Evolutionary conservation across 805 yeast species (phyloP), one percentile per base, ranked within the genome.

Genomic region (Lachancea dasiensis): DNA sequence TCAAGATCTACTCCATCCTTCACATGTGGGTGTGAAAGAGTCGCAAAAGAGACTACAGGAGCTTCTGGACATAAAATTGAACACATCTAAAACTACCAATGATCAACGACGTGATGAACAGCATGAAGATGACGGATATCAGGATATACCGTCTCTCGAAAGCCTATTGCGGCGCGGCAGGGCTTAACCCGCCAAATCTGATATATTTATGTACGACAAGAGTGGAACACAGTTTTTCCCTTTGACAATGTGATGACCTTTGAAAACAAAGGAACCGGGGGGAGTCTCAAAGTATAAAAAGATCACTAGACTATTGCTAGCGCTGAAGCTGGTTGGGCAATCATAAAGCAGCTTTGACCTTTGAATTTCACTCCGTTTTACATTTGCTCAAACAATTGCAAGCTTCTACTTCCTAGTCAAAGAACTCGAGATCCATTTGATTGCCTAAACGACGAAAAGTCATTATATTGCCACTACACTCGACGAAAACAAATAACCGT

Each of bases 101-200:
- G 8, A 8, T 2, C 14, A 27, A 11, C 22, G 14, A 1, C 24
- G 10, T 15, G 46, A 40, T 9, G 45, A 39, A 25, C 43, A 38
- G 18, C 40, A 36, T 16, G 47, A 36, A 27, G 40, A 34, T 5
- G 48, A 41, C 3, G 45, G 42, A 3, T 40, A 30, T 14, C 18
- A 21, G 10, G 43, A 38, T 17, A 42, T 44, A 16, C 60, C 58
- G 17, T 39, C 56, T 11, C 34, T 54, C 9, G 53, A 47, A 27
- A 42, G 49, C 4, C 36, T 54, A 5, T 38, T 54, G 27, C 50
- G 45, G 2, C 34, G 44, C 11, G 58, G 58, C 4, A 34, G 30
- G 20, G 5, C 37, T 11, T 34, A 16, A 19, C n/a, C n/a, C n/a
- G n/a, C n/a, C n/a, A n/a, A n/a, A n/a, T n/a, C n/a, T n/a, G n/a